phyloP scores from a whole-genome alignment of 192 early-diverging fungal species.

The Coemansia umbellata region DNA sequence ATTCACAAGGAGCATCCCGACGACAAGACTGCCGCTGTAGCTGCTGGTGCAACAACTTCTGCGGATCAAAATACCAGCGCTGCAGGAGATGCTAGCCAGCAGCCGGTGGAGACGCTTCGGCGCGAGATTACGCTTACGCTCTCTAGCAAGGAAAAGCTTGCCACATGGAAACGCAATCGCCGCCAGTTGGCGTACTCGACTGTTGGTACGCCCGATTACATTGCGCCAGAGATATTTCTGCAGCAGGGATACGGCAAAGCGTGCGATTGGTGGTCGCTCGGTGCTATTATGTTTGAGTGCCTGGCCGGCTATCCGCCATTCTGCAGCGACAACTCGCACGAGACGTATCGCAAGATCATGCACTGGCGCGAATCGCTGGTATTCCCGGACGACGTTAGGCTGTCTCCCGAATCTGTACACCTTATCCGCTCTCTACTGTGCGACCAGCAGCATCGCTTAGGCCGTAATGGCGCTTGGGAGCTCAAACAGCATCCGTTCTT shows the following conservation, averaged over 20 bases:
- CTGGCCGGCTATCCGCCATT: constrained; percentile 98
- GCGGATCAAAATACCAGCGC: constrained; percentile 3
- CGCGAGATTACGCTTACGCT: constrained; percentile 88
- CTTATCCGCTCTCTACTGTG: constrained; percentile 88
- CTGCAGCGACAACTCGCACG: constrained; percentile 90
- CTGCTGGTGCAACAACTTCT: constrained; percentile 23
- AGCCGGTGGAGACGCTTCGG: constrained; percentile 55
- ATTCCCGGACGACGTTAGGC: constrained; percentile 90
- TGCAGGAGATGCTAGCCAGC: constrained; percentile 1
- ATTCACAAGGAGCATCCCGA: constrained; percentile 56
- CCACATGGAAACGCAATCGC: constrained; percentile 98
- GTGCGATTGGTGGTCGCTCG: constrained; percentile 99
- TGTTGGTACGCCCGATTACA: constrained; percentile 98
- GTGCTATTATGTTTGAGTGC: constrained; percentile 99
- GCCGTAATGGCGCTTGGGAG: constrained; percentile 75
- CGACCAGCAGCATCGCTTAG: constrained; percentile 80
- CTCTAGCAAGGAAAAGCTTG: constrained; percentile 89
- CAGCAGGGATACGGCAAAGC: constrained; percentile 95
- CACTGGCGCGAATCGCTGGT: constrained; percentile 88
- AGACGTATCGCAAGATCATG: constrained; percentile 98
- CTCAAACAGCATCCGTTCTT: constrained; percentile 96
- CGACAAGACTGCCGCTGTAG: constrained; percentile 31
- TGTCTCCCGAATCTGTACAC: constrained; percentile 89
- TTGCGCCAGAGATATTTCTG: constrained; percentile 93
- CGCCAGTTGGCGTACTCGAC: constrained; percentile 94